phyloP scores from a whole-genome alignment of 495 filamentous ascomycete genomes.

The Jackrogersella multiformis region DNA sequence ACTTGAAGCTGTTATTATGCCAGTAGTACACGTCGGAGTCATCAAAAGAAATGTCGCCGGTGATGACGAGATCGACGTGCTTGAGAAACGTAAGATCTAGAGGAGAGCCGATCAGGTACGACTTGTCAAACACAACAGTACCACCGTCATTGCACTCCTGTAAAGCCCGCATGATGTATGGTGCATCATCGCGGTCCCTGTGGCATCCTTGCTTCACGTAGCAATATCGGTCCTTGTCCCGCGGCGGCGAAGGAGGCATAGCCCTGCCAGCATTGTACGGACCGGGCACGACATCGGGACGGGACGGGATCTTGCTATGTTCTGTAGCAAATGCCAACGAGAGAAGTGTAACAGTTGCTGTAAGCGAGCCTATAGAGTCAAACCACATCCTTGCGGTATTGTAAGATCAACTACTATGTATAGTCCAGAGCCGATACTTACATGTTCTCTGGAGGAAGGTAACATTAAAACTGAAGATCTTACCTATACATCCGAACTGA shows the following conservation, averaged over 20 bases:
- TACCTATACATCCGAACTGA: neutral
- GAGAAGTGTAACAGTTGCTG: constrained; percentile 6
- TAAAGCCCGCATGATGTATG: constrained; percentile 65
- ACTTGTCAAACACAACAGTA: constrained; percentile 66
- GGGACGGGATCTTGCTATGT: constrained; percentile 21
- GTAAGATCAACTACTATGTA: neutral
- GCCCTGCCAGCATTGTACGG: constrained; percentile 23
- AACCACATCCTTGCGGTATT: constrained; percentile 14
- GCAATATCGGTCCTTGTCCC: constrained; percentile 26
- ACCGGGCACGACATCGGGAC: constrained; percentile 27
- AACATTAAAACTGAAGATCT: neutral
- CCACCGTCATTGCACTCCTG: constrained; percentile 73
- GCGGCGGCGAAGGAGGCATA: constrained; percentile 25
- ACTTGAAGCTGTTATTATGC: constrained; percentile 43
- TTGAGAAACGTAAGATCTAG: constrained; percentile 71
- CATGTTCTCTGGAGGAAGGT: neutral
- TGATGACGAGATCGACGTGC: constrained; percentile 65
- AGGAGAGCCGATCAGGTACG: constrained; percentile 70
- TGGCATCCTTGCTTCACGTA: constrained; percentile 23
- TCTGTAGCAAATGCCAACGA: constrained; percentile 2
- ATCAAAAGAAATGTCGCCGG: constrained; percentile 33
- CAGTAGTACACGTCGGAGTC: constrained; percentile 46
- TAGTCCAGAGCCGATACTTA: neutral
- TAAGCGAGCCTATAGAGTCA: constrained; percentile 3
- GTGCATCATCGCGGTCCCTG: constrained; percentile 61